Percentiles rank a stretch among this genome's conserved stretches.
Conservation (phyloP, 495 filamentous ascomycete genomes). For the Penicillium angulare region DNA sequence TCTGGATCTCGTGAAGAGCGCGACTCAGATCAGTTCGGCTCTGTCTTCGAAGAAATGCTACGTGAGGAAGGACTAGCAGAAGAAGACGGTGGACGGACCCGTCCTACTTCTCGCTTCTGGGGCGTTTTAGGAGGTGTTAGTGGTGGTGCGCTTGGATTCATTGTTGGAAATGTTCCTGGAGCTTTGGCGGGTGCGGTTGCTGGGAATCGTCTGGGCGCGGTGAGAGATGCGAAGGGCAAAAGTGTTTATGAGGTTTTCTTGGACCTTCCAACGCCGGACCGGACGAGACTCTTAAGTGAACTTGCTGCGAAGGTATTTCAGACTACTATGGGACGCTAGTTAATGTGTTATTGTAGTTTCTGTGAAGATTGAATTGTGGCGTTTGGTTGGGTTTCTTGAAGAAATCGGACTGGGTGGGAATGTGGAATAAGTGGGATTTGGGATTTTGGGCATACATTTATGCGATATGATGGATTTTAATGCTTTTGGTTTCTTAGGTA, state of each 20-base stretch:
- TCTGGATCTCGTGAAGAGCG: slow-evolving; percentile 54
- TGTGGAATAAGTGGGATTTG: background rate
- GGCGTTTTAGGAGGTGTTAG: slow-evolving; percentile 78
- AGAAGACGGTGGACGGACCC: slow-evolving; percentile 35
- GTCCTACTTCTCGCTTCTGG: slow-evolving; percentile 79
- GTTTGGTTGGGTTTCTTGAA: background rate
- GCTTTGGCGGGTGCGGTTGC: slow-evolving; percentile 88
- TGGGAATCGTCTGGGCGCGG: slow-evolving; percentile 82
- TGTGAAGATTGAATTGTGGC: background rate
- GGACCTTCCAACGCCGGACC: slow-evolving; percentile 78
- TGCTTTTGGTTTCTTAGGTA: background rate
- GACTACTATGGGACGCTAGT: slow-evolving; percentile 36
- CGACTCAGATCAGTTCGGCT: slow-evolving; percentile 77
- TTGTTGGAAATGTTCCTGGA: slow-evolving; percentile 87
- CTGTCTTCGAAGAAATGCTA: slow-evolving; percentile 97
- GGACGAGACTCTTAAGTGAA: slow-evolving; percentile 72
- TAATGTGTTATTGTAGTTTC: background rate
- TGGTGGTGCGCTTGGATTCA: slow-evolving; percentile 90
- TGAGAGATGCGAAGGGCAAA: slow-evolving; percentile 89
- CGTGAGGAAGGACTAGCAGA: slow-evolving; percentile 85
- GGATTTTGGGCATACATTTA: background rate
- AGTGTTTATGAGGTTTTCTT: slow-evolving; percentile 89
- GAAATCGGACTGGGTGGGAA: background rate
- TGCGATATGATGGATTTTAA: background rate
- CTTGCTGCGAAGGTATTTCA: slow-evolving; percentile 70